Percentiles rank a stretch among this genome's conserved stretches.
Evolutionary conservation across 345 rosid species (phyloP).

Genomic region (Salix dunnii): DNA sequence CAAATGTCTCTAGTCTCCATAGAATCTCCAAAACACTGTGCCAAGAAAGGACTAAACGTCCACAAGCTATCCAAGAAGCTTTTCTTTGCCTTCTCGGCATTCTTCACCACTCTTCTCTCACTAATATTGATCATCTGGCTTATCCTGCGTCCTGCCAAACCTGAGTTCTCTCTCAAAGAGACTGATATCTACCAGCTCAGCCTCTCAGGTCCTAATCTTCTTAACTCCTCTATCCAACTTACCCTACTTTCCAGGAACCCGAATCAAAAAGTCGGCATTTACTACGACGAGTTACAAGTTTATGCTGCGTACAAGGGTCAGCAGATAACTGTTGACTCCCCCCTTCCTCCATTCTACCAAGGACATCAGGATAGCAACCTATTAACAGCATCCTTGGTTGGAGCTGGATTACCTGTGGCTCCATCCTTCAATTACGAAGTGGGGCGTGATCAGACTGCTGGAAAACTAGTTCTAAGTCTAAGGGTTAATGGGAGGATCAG

Average conservation of each 20-base stretch:
- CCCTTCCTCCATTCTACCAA: slow-evolving; percentile 75
- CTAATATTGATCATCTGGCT: slow-evolving; percentile 63
- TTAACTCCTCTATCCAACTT: slow-evolving; percentile 77
- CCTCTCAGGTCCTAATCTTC: slow-evolving; percentile 63
- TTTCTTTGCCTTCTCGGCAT: slow-evolving; percentile 42
- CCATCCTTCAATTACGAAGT: slow-evolving; percentile 61
- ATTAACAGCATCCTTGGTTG: slow-evolving; percentile 62
- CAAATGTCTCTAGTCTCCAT: slow-evolving; percentile 64
- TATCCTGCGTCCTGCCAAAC: slow-evolving; percentile 71
- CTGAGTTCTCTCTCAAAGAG: slow-evolving; percentile 62
- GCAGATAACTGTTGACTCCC: slow-evolving; percentile 58
- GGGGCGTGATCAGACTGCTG: slow-evolving; percentile 50
- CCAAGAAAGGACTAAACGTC: slow-evolving; percentile 37
- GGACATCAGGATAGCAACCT: slow-evolving; percentile 58
- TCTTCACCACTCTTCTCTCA: slow-evolving; percentile 46
- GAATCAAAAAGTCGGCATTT: slow-evolving; percentile 66
- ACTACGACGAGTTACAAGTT: slow-evolving; percentile 65
- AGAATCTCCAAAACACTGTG: slow-evolving; percentile 80
- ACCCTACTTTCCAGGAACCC: slow-evolving; percentile 62
- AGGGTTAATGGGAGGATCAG: slow-evolving; percentile 64
- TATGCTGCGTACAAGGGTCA: slow-evolving; percentile 73
- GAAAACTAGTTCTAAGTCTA: slow-evolving; percentile 48
- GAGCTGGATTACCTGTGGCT: slow-evolving; percentile 56
- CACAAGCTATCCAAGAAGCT: slow-evolving; percentile 55
- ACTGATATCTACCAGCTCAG: slow-evolving; percentile 57